Evolutionary conservation across 352 stramenopile species (phyloP), one percentile per base, ranked within the genome.

Genomic region (Phytophthora sp.): DNA sequence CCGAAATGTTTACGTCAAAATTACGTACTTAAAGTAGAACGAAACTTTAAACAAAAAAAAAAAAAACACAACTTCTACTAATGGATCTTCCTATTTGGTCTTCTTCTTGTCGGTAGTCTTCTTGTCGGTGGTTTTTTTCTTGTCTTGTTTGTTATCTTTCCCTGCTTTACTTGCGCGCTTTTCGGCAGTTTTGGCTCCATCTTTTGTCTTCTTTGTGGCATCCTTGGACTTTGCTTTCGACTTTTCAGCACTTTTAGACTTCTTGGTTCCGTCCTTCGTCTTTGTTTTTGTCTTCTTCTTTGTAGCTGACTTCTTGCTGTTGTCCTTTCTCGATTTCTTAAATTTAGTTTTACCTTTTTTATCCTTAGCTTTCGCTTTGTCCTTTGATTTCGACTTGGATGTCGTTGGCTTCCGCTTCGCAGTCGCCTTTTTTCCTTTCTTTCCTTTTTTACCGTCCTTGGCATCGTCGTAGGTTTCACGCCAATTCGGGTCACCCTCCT

Each of bases 401-500:
- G 30, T 59, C 62, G 9, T 70, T n/a, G 62, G 13, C 12, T 76
- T 72, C 48, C 53, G 68, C 46, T 87, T 84, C 17, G 52, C 27
- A 20, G 45, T 66, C 26, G 39, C 18, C 34, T 66, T 66, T 48
- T 60, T 66, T 7, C 61, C 72, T 46, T 79, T 76, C 46, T 81
- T 85, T 51, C 41, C 54, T 45, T 90, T 87, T 64, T 87, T 81
- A 30, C 72, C 71, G 57, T 91, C 80, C 28, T 91, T 89, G 32
- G 74, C 78, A 4, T 79, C 50, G 50, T 68, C 58, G 44, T 90
- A 92, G 28, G 87, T 90, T 52, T 89, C 78, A 3, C 83, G 67
- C 86, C 87, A 95, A 66, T 96, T 86, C 0, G 72, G 78, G 23
- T 92, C 86, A 1, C 70, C 72, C 12, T 82, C 59, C 15, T 67